These are phyloP conservation scores for Ceratobasidium sp. DNA, from an alignment of 1,284 basidiomycete genomes.

Conservation along the genomic window DNA sequence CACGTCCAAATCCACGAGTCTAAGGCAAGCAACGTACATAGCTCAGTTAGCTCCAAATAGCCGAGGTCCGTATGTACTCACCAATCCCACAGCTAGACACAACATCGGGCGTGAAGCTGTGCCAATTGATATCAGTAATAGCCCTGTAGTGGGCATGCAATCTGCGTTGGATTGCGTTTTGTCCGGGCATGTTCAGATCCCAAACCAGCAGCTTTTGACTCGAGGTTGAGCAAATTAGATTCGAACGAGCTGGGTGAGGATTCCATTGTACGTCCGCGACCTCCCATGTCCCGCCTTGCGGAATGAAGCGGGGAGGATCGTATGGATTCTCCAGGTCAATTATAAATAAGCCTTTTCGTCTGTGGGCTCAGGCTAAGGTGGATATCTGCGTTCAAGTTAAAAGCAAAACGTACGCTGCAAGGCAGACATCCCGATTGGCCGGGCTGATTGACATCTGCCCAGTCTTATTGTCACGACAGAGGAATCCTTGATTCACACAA, in stretches of 20 bases:
- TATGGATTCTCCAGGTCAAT: slow-evolving; percentile 92
- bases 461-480: slow-evolving; percentile 57
- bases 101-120: slow-evolving; percentile 82
- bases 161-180: slow-evolving; percentile 82
- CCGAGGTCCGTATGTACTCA: slow-evolving; percentile 5
- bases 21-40: background rate
- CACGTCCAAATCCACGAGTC: slow-evolving; percentile 88
- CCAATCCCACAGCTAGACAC: slow-evolving; percentile 82
- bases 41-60: background rate
- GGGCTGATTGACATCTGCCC: slow-evolving; percentile 62
- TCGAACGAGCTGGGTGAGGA: slow-evolving; percentile 84
- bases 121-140: slow-evolving; percentile 98
- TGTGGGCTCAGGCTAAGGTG: slow-evolving; percentile 53
- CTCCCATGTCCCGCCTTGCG: slow-evolving; percentile 97
- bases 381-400: background rate
- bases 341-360: slow-evolving; percentile 94
- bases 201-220: slow-evolving; percentile 97
- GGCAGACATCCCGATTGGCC: slow-evolving; percentile 59
- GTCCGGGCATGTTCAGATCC: slow-evolving; percentile 84
- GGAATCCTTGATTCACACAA: background rate
- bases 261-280: slow-evolving; percentile 98
- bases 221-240: slow-evolving; percentile 95
- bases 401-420: slow-evolving; percentile 54
- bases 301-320: slow-evolving; percentile 90
- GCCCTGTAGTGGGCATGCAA: slow-evolving; percentile 90